Base-by-base conservation (phyloP, 441 rosid genomes). In the Pelargonium fulgidum region DNA sequence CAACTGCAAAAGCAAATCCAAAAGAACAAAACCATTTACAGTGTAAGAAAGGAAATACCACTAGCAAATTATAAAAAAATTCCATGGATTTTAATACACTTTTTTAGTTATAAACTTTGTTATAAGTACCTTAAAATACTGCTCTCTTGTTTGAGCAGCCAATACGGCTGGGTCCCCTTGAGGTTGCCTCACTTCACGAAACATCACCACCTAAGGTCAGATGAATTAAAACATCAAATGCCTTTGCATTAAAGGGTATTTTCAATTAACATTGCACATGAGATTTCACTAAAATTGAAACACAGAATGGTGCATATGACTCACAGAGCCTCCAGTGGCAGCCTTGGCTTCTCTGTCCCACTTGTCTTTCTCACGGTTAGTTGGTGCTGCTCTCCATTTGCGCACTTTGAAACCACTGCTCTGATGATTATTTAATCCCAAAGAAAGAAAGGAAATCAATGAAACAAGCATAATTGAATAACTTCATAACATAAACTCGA, bases 301-400 rank as follows among this genome's bases (percentile, higher is more conserved):
- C 16, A 19, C 26, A 62, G 47, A 59, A 65, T 39, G 12, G 66
- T 67, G 65, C 3, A 68, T 19, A 72, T 50, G 70, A 82, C 87
- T 80, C 83, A 90, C 97, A 73, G 84, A 85, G 73, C 98, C 88
- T 17, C 87, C 87, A 68, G 91, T 87, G 63, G 97, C 73, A 68
- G 93, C 97, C 80, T 85, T 89, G 22, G 85, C 73, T 24, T 96
- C 96, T 87, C 72, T 86, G 73, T 86, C 97, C 98, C 98, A 93
- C 77, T 89, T 93, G 17, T 85, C 92, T 76, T 87, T 92, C 79
- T 87, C 92, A 0, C 86, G 87, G 14, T 87, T 85, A 14, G 96
- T 90, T 45, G 98, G 91, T 13, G 75, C 88, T 48, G 79, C 70
- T 69, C 74, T 86, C 98, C 98, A 86, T 73, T 78, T 90, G 3